Evolutionary conservation across 2,329 filamentous ascomycete genomes (phyloP).

Genomic region (Fusarium goolgardi): DNA sequence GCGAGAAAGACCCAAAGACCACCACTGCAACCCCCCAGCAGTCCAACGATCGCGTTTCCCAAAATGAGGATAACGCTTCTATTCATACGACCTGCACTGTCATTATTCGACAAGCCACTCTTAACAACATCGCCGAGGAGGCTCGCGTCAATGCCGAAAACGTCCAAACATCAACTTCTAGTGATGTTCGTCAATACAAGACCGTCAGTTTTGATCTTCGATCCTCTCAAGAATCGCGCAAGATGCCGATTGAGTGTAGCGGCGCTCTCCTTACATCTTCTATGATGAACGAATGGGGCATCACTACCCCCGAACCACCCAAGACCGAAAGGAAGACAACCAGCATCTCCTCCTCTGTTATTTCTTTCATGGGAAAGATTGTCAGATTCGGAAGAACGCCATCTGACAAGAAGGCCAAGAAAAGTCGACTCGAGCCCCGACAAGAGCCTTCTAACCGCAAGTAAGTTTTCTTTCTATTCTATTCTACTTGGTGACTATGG

Average conservation of each 20-base stretch:
- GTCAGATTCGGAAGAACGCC: background rate
- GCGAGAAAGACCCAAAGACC: background rate
- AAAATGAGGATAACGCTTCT: background rate
- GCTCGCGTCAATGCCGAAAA: background rate
- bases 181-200: background rate
- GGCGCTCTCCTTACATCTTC: background rate
- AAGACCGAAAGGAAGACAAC: background rate
- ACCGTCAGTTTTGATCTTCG: background rate
- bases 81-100: constrained; percentile 8
- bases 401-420: background rate
- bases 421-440: background rate
- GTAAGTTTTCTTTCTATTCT: constrained; percentile 5
- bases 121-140: background rate
- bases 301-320: background rate
- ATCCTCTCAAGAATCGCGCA: background rate
- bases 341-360: background rate
- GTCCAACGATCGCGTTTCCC: background rate
- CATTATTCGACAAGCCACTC: constrained; percentile 1
- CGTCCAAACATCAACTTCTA: background rate
- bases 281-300: background rate
- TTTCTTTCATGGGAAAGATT: background rate
- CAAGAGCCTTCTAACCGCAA: background rate
- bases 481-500: background rate
- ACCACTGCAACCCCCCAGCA: background rate
- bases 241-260: background rate